Conservation (phyloP, 2,329 filamentous ascomycete genomes). For the Xylariaceae sp. region DNA sequence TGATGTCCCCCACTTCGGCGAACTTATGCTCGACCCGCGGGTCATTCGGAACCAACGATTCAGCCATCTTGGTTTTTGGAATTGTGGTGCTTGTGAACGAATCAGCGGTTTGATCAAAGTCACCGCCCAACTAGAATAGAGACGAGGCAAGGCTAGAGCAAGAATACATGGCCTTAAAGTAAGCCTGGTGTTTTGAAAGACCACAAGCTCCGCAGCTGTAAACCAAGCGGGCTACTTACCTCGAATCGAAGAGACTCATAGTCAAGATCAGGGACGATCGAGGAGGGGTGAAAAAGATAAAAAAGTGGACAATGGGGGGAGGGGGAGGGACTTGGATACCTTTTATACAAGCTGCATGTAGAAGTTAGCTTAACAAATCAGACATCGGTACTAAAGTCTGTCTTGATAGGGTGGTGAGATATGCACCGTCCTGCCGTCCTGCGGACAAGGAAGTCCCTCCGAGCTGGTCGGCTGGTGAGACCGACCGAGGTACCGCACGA, state of each 20-base stretch:
- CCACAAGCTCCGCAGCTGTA: not conserved
- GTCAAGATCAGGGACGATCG: not conserved
- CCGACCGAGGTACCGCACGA: conserved; percentile 14
- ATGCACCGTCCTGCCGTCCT: not conserved
- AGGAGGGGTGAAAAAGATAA: not conserved
- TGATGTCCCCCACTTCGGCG: conserved; percentile 69
- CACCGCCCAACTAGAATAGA: not conserved
- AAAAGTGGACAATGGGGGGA: not conserved
- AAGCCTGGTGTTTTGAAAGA: not conserved
- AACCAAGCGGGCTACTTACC: conserved; percentile 1
- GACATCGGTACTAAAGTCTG: not conserved
- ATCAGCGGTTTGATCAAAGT: conserved; percentile 11
- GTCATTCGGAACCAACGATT: conserved; percentile 72
- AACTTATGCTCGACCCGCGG: conserved; percentile 68
- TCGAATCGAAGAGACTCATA: conserved; percentile 5
- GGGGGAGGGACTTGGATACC: not conserved
- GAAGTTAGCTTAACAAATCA: conserved; percentile 8
- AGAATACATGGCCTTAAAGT: not conserved
- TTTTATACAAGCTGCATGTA: conserved; percentile 5
- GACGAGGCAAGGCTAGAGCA: not conserved
- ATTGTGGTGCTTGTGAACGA: not conserved
- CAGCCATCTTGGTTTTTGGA: conserved; percentile 44
- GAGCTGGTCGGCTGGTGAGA: conserved; percentile 16
- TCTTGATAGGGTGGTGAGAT: conserved; percentile 9
- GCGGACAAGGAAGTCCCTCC: conserved; percentile 4